Evolutionary conservation across 2,329 filamentous ascomycete species (phyloP).

Genomic region (Beauveria sp.): DNA sequence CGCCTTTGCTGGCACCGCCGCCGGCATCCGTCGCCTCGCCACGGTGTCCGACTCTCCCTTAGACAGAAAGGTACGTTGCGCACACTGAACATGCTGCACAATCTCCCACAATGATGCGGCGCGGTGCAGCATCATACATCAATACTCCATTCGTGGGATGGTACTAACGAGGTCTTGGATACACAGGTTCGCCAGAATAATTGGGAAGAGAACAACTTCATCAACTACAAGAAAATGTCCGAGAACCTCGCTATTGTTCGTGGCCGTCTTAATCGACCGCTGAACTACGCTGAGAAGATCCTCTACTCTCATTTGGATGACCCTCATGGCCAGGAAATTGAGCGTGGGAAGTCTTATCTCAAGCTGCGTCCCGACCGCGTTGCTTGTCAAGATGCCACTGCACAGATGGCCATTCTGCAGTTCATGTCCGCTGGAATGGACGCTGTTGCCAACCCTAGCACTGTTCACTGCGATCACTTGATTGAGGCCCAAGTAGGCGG

Average conservation of each 20-base stretch:
- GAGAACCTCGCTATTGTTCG: conserved; percentile 94
- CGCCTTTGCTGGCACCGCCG: conserved; percentile 45
- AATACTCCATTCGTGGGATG: too few relatives aligned
- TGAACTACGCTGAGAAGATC: conserved; percentile 97
- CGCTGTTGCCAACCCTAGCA: conserved; percentile 85
- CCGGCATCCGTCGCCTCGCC: conserved; percentile 66
- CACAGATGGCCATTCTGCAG: conserved; percentile 98
- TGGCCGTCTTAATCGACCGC: conserved; percentile 78
- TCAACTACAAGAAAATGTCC: conserved; percentile 99
- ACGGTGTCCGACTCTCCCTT: conserved; percentile 81
- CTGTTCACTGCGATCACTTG: conserved; percentile 98
- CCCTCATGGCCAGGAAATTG: conserved; percentile 89
- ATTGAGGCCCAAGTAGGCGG: conserved; percentile 96
- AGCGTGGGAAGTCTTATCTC: conserved; percentile 92
- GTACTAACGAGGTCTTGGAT: background rate
- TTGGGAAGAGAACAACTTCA: conserved; percentile 92
- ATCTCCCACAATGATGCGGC: background rate
- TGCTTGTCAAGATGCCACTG: conserved; percentile 98
- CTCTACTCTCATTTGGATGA: conserved; percentile 98
- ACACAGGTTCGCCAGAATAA: conserved; percentile 82
- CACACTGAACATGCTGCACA: background rate
- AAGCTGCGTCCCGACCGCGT: conserved; percentile 96
- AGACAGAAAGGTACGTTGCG: conserved; percentile 66
- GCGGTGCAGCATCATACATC: background rate
- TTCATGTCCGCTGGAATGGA: conserved; percentile 99